These are phyloP conservation scores for Oenanthe sinensis DNA, from an alignment of 129 eudicot species.

Conservation along the genomic window DNA sequence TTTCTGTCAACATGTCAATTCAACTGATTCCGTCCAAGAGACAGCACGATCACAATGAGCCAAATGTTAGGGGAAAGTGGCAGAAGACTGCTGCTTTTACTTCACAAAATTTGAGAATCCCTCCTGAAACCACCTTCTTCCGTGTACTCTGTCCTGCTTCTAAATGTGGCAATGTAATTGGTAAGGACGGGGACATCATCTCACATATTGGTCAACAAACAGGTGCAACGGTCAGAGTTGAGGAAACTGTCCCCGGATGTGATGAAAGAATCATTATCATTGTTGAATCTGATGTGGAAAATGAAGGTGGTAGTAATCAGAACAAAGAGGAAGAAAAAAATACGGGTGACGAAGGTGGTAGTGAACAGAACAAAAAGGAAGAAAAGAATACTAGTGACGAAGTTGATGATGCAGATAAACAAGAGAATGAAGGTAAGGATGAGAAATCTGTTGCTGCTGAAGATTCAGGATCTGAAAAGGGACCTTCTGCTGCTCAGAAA, in stretches of 20 bases:
- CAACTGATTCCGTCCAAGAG: conserved; percentile 69
- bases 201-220: conserved; percentile 68
- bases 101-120: conserved; percentile 25
- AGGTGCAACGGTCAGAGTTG: conserved; percentile 72
- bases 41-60: conserved; percentile 38
- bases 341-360: neutral
- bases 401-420: conserved; percentile 20
- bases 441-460: conserved; percentile 32
- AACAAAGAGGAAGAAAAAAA: conserved; percentile 25
- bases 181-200: conserved; percentile 57
- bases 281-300: conserved; percentile 46
- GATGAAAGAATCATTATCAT: conserved; percentile 68
- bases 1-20: conserved; percentile 45
- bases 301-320: conserved; percentile 26
- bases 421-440: conserved; percentile 29
- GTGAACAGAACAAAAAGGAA: conserved; percentile 32
- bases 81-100: conserved; percentile 37
- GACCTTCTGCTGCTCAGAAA: conserved; percentile 52
- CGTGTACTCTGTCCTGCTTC: conserved; percentile 64
- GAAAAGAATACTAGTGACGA: conserved; percentile 30
- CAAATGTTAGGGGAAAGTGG: conserved; percentile 58
- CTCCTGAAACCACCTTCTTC: conserved; percentile 43
- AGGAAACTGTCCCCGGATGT: conserved; percentile 69
- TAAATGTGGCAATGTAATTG: conserved; percentile 50
- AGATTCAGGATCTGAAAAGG: conserved; percentile 37